Base-by-base conservation (phyloP, 805 yeast genomes). In the Candida mattraensis region DNA sequence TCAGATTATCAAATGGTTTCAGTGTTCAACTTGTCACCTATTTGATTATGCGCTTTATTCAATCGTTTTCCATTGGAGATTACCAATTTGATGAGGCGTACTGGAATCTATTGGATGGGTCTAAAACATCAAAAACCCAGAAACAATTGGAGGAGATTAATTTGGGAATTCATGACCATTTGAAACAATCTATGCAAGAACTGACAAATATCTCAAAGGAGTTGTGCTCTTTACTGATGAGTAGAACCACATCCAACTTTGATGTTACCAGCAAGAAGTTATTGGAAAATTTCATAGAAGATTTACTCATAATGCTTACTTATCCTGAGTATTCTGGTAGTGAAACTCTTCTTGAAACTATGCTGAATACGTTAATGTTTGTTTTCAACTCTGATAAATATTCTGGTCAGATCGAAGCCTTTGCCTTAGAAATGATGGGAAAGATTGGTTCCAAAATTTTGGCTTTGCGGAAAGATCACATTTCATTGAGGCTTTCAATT, bases 271-370 rank as follows among this genome's bases (percentile, higher is more conserved):
- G 46, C 11, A 67, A 63, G 36, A 64, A 57, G 22, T 52, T 67
- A 2, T 47, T 83, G 24, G 87, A 81, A 21, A 48, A 70, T 13
- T 61, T 81, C 18, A 46, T 81, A 1, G 74, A 72, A 27, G 95
- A 86, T 48, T 57, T 84, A 14, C 39, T 77, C 6, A 42, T 51
- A 0, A 54, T 83, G 35, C 48, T 83, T 7, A 55, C 62, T 2
- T 56, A 56, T 7, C 85, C 87, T 0, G 80, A 77, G 36, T 86
- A 82, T 76, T 67, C 87, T 0, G 76, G 75, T 0, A 68, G 80
- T 1, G 84, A 76, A 40, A 45, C 64, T 0, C 45, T 83, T 11
- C 55, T 83, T 5, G 53, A 51, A 6, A 63, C 77, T 1, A 36
- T 80, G 2, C 59, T 72, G 49, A 67, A 62, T 24, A 60, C 69